A percentile compares a stretch with the other conserved stretches of the same genome.
Conservation (phyloP, 139 green algal genomes). For the Volvox reticuliferus region DNA sequence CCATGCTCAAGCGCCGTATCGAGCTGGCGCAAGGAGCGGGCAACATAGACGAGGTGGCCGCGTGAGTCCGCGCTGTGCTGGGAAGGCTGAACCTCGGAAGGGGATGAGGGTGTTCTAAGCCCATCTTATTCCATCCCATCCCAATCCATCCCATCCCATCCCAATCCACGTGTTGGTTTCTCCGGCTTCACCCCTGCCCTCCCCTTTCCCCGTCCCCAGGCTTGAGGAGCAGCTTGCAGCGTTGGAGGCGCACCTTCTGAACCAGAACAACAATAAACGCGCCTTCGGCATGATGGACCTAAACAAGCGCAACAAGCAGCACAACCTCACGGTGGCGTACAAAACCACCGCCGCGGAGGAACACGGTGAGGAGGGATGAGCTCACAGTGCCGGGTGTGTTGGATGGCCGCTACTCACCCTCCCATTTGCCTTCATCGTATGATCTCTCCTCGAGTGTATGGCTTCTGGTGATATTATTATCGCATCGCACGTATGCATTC, state of each 20-base stretch:
- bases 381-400: no score
- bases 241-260: conserved; percentile 47
- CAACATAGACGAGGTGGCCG: conserved; percentile 30
- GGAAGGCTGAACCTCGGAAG: no score
- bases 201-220: not conserved
- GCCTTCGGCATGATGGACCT: conserved; percentile 56
- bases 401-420: no score
- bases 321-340: conserved; percentile 41
- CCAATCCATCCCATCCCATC: not conserved
- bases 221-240: conserved; percentile 55
- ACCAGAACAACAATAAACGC: conserved; percentile 30
- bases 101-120: no score
- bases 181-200: no score
- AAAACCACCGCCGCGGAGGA: conserved; percentile 39
- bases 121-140: not conserved
- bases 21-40: conserved; percentile 26
- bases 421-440: no score
- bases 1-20: conserved; percentile 68
- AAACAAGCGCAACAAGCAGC: conserved; percentile 59
- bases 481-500: no score
- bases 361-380: not conserved
- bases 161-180: not conserved
- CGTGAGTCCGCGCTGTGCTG: conserved; percentile 33
- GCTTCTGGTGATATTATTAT: no score
- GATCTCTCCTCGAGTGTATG: no score